Percentiles rank a stretch among this genome's conserved stretches.
These are phyloP conservation scores for Chlamydomonas applanata DNA, from an alignment of 139 green algal genomes.

Conservation along the genomic window DNA sequence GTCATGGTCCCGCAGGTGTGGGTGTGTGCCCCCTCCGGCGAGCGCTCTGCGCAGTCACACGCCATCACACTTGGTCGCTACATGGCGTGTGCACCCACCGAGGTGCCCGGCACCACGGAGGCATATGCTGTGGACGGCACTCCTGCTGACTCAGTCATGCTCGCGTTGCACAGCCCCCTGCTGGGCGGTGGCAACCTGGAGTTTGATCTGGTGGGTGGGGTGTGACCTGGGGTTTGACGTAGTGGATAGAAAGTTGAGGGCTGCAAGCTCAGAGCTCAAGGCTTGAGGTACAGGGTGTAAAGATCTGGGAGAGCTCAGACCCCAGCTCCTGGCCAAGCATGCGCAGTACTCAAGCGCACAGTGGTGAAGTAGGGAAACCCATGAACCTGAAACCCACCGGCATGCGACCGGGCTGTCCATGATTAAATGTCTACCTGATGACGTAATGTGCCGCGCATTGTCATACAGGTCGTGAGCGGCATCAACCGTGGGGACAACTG, in stretches of 20 bases:
- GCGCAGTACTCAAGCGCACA: no score
- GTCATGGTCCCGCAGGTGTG: conserved; percentile 25
- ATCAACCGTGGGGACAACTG: conserved; percentile 86
- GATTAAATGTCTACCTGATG: conserved; percentile 22
- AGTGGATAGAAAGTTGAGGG: no score
- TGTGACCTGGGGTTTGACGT: no score
- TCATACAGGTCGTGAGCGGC: conserved; percentile 52
- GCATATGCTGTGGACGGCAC: conserved; percentile 46
- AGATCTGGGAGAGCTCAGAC: no score
- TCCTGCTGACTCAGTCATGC: conserved; percentile 49
- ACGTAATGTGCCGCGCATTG: no score
- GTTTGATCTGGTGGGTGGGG: conserved; percentile 26
- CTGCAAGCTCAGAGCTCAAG: no score
- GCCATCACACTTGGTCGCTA: conserved; percentile 61
- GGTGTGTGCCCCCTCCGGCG: conserved; percentile 53
- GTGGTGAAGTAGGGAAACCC: no score
- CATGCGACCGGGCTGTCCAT: background rate
- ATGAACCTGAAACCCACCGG: no score
- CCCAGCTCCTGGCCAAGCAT: no score
- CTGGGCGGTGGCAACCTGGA: conserved; percentile 5
- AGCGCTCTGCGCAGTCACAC: conserved; percentile 61
- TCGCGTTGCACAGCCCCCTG: conserved; percentile 28
- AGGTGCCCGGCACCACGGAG: conserved; percentile 1
- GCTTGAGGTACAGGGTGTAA: no score
- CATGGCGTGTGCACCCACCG: conserved; percentile 17